phyloP scores from a whole-genome alignment of 2,329 filamentous ascomycete genomes.

The Ascochyta viciae-villosae region DNA sequence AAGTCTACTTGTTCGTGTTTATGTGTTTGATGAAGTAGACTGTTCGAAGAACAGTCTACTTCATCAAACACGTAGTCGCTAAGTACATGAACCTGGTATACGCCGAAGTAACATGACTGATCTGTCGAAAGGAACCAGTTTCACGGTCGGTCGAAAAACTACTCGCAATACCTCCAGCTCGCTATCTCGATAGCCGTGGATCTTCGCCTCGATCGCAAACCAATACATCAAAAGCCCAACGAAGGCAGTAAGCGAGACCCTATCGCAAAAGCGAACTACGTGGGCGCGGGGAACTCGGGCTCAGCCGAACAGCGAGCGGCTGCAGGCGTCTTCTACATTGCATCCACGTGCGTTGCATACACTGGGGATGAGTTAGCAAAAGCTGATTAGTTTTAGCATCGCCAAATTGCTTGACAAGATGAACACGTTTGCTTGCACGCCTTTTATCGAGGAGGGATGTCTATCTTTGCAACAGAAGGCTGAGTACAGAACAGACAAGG shows the following conservation, averaged over 20 bases:
- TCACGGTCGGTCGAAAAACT: slow-evolving; percentile 38
- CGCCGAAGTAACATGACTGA: slow-evolving; percentile 3
- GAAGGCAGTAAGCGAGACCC: slow-evolving; percentile 35
- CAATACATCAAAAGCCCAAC: slow-evolving; percentile 23
- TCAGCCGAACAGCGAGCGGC: slow-evolving; percentile 55
- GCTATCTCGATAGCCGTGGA: slow-evolving; percentile 43
- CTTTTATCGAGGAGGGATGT: slow-evolving; percentile 50
- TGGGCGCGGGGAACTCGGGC: slow-evolving; percentile 31
- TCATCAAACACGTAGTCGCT: no score
- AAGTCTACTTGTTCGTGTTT: not conserved
- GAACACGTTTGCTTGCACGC: slow-evolving; percentile 45
- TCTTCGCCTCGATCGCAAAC: slow-evolving; percentile 39
- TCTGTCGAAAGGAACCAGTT: slow-evolving; percentile 37
- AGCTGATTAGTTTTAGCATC: slow-evolving; percentile 36
- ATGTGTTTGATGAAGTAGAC: no score
- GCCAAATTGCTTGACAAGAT: slow-evolving; percentile 50
- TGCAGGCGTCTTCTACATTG: slow-evolving; percentile 54
- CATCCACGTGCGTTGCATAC: slow-evolving; percentile 47
- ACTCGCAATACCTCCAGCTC: slow-evolving; percentile 40
- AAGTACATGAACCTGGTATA: not conserved
- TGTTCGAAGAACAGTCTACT: no score
- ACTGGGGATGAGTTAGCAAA: not conserved
- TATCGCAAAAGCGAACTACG: slow-evolving; percentile 17
- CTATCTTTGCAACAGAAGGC: slow-evolving; percentile 40
- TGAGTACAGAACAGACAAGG: slow-evolving; percentile 45